Conservation (phyloP, 352 stramenopile species). For the Globisporangium orthogonon region DNA sequence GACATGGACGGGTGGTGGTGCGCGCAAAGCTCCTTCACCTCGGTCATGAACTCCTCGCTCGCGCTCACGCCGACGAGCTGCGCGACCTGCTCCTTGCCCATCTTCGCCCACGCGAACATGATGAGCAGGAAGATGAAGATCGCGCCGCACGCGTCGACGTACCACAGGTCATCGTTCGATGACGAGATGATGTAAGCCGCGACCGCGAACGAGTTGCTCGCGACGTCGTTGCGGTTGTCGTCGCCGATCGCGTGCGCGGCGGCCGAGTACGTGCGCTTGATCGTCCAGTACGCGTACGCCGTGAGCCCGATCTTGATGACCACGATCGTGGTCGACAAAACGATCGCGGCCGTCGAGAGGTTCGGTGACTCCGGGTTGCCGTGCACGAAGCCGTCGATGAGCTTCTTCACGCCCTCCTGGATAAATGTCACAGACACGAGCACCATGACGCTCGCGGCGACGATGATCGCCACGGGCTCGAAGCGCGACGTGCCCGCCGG, state of each 20-base stretch:
- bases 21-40: slow-evolving; percentile 76
- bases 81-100: slow-evolving; percentile 89
- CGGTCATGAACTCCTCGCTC: slow-evolving; percentile 85
- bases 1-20: slow-evolving; percentile 65
- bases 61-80: slow-evolving; percentile 66
- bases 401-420: slow-evolving; percentile 43
- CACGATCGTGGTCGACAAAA: slow-evolving; percentile 60
- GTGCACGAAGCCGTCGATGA: slow-evolving; percentile 36
- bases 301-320: slow-evolving; percentile 66
- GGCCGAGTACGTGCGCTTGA: slow-evolving; percentile 40
- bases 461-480: slow-evolving; percentile 91
- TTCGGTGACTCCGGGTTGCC: slow-evolving; percentile 67
- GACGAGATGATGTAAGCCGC: slow-evolving; percentile 56
- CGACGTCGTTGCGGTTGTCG: slow-evolving; percentile 94
- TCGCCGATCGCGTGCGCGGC: slow-evolving; percentile 64
- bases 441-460: slow-evolving; percentile 89
- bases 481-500: slow-evolving; percentile 87
- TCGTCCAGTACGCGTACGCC: slow-evolving; percentile 53
- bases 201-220: slow-evolving; percentile 89
- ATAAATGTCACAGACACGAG: slow-evolving; percentile 86
- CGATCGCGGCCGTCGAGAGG: slow-evolving; percentile 85
- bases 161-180: slow-evolving; percentile 62
- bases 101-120: slow-evolving; percentile 88
- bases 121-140: slow-evolving; percentile 94
- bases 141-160: slow-evolving; percentile 87